phyloP scores from a whole-genome alignment of 2,329 filamentous ascomycete genomes.

The Cryphonectria carpinicola region DNA sequence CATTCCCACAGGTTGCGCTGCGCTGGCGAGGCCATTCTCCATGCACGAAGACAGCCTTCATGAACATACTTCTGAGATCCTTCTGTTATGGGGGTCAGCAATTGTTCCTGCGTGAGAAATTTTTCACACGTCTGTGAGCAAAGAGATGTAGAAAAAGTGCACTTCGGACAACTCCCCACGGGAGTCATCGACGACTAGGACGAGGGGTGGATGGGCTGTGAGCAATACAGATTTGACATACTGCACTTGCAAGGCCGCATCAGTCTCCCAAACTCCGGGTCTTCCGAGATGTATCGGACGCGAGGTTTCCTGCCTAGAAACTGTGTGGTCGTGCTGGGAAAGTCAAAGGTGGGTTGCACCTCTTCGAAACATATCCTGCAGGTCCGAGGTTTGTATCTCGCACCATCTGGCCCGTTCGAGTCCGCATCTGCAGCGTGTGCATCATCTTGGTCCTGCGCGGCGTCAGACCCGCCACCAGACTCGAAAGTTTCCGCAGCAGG shows the following conservation, averaged over 20 bases:
- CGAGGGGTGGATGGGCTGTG: neutral
- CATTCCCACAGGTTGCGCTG: slow-evolving; percentile 83
- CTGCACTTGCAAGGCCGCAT: slow-evolving; percentile 90
- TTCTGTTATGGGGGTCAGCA: slow-evolving; percentile 39
- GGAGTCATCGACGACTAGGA: neutral
- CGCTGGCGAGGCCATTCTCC: slow-evolving; percentile 74
- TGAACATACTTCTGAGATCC: slow-evolving; percentile 94
- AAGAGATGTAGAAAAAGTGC: neutral
- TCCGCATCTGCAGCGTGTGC: slow-evolving; percentile 26
- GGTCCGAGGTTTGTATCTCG: slow-evolving; percentile 70
- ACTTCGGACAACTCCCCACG: neutral
- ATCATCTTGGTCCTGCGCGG: slow-evolving; percentile 17
- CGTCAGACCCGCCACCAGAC: slow-evolving; percentile 8
- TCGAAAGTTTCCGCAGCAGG: slow-evolving; percentile 9
- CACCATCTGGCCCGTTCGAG: slow-evolving; percentile 17
- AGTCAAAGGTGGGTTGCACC: slow-evolving; percentile 54
- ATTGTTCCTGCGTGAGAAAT: neutral
- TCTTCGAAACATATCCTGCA: slow-evolving; percentile 90
- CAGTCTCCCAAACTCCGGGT: slow-evolving; percentile 74
- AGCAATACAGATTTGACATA: neutral
- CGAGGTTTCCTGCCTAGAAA: slow-evolving; percentile 38
- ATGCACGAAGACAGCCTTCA: slow-evolving; percentile 82
- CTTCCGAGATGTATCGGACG: slow-evolving; percentile 70
- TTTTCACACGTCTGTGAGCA: neutral
- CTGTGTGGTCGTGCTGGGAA: slow-evolving; percentile 39